A percentile compares a stretch with the other conserved stretches of the same genome.
Evolutionary conservation across 148 eudicot genomes (phyloP).

Genomic region (Vaccinium macrocarpon): DNA sequence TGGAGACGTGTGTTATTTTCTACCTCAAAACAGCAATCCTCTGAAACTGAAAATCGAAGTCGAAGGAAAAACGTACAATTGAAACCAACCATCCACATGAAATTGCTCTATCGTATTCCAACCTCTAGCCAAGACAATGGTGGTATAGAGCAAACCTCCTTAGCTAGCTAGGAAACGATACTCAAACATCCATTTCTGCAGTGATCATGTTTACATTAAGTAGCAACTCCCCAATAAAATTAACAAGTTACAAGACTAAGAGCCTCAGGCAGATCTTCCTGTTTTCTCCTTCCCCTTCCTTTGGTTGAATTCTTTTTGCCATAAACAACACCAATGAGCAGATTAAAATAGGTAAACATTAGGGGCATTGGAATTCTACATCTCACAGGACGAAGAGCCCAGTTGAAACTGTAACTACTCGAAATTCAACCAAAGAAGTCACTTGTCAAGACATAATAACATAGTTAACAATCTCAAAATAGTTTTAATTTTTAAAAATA

Average conservation of each 20-base stretch:
- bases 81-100: background rate
- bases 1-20: background rate
- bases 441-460: background rate
- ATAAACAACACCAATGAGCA: background rate
- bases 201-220: background rate
- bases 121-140: background rate
- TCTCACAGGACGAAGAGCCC: background rate
- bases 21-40: conserved; percentile 1
- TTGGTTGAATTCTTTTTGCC: background rate
- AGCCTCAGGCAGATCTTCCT: background rate
- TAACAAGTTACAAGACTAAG: background rate
- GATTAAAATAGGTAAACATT: background rate
- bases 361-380: background rate
- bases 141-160: background rate
- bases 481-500: background rate
- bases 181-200: background rate
- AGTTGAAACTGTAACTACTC: background rate
- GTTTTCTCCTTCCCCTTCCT: background rate
- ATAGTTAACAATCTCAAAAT: background rate
- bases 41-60: background rate
- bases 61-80: background rate
- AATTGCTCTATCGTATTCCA: background rate
- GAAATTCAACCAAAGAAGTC: background rate
- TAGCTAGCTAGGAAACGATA: background rate
- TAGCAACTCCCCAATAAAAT: background rate